A percentile compares a stretch with the other conserved stretches of the same genome.
Evolutionary conservation across 1,284 basidiomycete genomes (phyloP).

Genomic region (Crepidotus sp.): DNA sequence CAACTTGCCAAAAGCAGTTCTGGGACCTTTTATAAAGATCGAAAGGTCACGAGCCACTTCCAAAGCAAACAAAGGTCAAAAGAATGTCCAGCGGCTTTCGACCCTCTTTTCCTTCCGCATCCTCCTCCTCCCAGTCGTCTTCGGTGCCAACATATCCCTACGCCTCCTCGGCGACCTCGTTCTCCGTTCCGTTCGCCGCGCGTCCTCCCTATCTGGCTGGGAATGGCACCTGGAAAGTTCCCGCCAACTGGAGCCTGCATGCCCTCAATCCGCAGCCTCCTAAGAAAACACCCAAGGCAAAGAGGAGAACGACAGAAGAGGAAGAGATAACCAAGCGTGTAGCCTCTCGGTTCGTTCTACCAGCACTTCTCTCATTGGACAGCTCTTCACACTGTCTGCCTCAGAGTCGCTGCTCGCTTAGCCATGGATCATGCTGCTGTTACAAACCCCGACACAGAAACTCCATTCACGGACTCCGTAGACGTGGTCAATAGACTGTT

Average conservation of each 20-base stretch:
- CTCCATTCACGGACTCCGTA: constrained; percentile 49
- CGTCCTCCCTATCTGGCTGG: constrained; percentile 23
- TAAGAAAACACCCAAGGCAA: constrained; percentile 26
- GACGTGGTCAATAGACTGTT: constrained; percentile 61
- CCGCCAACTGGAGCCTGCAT: constrained; percentile 21
- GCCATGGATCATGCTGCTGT: constrained; percentile 52
- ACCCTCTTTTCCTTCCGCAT: constrained; percentile 8
- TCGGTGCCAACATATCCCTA: constrained; percentile 10
- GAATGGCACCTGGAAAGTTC: constrained; percentile 23
- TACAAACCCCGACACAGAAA: constrained; percentile 55
- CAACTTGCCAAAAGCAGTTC: too few species aligned
- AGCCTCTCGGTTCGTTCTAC: constrained; percentile 37
- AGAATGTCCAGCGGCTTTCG: constrained; percentile 12
- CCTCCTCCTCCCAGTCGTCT: constrained; percentile 4
- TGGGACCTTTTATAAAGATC: too few species aligned
- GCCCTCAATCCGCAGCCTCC: constrained; percentile 13
- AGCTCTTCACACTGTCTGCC: not conserved
- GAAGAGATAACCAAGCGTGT: constrained; percentile 35
- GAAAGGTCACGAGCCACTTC: constrained; percentile 3
- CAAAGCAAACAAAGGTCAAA: not conserved
- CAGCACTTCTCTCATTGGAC: not conserved
- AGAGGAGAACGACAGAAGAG: constrained; percentile 38
- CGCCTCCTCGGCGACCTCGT: constrained; percentile 18
- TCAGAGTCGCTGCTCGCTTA: constrained; percentile 49
- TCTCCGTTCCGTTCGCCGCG: constrained; percentile 24